These are phyloP conservation scores for Pelargonium cotyledonis DNA, from an alignment of 441 rosid species.

Conservation along the genomic window DNA sequence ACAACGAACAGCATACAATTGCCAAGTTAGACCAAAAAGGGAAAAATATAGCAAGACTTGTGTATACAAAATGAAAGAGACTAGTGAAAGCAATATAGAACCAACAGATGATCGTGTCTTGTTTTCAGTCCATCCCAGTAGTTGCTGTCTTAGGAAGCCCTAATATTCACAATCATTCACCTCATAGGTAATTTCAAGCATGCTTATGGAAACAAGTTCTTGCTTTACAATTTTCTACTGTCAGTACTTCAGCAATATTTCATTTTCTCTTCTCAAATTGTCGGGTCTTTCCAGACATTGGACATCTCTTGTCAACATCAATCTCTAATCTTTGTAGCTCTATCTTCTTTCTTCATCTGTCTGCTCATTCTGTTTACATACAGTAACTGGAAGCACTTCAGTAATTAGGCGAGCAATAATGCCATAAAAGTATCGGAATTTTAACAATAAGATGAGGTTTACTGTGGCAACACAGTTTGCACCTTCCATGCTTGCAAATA, in stretches of 20 bases:
- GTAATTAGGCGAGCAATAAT: background rate
- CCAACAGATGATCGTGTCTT: background rate
- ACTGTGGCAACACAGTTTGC: background rate
- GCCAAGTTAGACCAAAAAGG: background rate
- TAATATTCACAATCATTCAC: background rate
- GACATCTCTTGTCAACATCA: slow-evolving; percentile 1
- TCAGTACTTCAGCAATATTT: background rate
- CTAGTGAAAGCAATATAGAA: background rate
- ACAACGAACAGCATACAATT: background rate
- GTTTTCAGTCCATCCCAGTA: background rate
- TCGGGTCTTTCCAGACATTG: background rate
- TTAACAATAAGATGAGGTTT: background rate
- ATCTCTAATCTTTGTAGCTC: background rate
- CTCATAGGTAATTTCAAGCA: background rate
- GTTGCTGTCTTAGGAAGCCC: background rate
- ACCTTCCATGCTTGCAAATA: background rate
- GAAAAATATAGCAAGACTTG: background rate
- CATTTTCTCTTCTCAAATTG: background rate
- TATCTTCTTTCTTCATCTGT: background rate
- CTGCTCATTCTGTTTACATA: background rate
- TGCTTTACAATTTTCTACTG: background rate
- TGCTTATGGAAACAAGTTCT: background rate
- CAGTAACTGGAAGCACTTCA: background rate
- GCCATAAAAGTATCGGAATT: background rate
- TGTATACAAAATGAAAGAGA: background rate